These are phyloP conservation scores for Eucalyptus pumila DNA, from an alignment of 345 rosid genomes.

Conservation along the genomic window DNA sequence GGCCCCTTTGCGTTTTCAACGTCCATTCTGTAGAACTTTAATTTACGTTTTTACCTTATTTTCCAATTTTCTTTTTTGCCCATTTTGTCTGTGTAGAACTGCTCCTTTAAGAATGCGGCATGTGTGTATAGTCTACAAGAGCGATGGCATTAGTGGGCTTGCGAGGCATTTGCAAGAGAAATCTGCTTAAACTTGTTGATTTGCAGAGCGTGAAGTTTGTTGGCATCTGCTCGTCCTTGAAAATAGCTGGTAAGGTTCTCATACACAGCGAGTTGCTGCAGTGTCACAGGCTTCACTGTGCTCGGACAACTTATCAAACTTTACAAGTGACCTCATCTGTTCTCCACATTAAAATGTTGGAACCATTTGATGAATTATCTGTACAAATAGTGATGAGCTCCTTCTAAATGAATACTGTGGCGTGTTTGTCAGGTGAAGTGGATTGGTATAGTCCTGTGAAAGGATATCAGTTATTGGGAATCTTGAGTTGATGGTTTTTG, in stretches of 20 bases:
- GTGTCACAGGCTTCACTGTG: neutral
- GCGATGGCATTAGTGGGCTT: conserved; percentile 1
- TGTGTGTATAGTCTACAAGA: neutral
- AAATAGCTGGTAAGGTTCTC: neutral
- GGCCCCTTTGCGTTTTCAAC: neutral
- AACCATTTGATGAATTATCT: neutral
- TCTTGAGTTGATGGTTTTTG: neutral
- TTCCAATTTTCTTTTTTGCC: neutral
- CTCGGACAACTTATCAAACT: neutral
- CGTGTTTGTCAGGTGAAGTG: neutral
- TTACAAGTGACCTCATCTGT: neutral
- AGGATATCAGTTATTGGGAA: neutral
- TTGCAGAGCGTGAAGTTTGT: neutral
- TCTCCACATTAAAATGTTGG: neutral
- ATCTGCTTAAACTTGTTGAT: neutral
- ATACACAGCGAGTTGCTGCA: neutral
- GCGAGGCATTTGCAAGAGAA: neutral
- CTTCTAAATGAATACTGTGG: neutral
- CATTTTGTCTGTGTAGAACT: neutral
- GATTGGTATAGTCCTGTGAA: neutral
- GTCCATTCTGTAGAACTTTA: neutral
- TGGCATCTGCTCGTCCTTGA: neutral
- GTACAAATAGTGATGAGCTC: neutral
- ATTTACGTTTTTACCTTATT: neutral
- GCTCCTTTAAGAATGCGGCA: neutral